Conservation (phyloP, 2,329 filamentous ascomycete species). For the Exophiala alcalophila region DNA sequence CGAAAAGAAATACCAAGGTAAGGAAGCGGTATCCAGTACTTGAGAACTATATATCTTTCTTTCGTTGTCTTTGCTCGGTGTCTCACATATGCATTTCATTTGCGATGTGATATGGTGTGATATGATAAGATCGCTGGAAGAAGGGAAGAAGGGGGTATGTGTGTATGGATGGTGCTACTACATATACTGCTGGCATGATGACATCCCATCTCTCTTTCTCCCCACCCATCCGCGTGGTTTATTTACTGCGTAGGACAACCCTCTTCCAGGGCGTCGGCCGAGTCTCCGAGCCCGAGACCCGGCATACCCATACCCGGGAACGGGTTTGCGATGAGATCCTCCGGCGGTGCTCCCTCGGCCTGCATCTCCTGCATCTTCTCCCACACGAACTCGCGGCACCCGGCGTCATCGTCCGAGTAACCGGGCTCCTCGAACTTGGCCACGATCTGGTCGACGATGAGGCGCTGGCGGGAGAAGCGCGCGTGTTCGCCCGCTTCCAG, state of each 20-base stretch:
- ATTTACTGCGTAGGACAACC: slow-evolving; percentile 63
- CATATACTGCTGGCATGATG: too few relatives aligned
- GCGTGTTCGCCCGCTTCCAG: slow-evolving; percentile 67
- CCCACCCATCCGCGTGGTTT: too few relatives aligned
- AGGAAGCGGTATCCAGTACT: too few relatives aligned
- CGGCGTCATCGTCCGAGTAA: slow-evolving; percentile 77
- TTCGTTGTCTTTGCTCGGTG: too few relatives aligned
- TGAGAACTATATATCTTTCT: too few relatives aligned
- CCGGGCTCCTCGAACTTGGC: slow-evolving; percentile 76
- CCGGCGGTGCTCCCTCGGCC: slow-evolving; percentile 83
- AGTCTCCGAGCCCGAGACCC: slow-evolving; percentile 66
- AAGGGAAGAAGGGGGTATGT: too few relatives aligned
- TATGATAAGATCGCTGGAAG: too few relatives aligned
- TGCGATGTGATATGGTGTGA: too few relatives aligned
- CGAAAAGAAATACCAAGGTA: too few relatives aligned
- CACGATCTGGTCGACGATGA: slow-evolving; percentile 80
- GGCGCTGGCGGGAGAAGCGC: slow-evolving; percentile 77
- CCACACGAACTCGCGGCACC: slow-evolving; percentile 87
- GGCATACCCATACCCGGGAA: slow-evolving; percentile 57
- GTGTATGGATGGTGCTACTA: slow-evolving; percentile 1
- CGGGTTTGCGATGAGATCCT: slow-evolving; percentile 68
- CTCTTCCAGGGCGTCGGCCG: slow-evolving; percentile 60
- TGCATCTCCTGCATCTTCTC: slow-evolving; percentile 99
- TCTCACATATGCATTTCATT: too few relatives aligned
- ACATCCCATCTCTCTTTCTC: background rate